phyloP scores from a whole-genome alignment of 305 asterid genomes.

The Solanum aculeatissimum region DNA sequence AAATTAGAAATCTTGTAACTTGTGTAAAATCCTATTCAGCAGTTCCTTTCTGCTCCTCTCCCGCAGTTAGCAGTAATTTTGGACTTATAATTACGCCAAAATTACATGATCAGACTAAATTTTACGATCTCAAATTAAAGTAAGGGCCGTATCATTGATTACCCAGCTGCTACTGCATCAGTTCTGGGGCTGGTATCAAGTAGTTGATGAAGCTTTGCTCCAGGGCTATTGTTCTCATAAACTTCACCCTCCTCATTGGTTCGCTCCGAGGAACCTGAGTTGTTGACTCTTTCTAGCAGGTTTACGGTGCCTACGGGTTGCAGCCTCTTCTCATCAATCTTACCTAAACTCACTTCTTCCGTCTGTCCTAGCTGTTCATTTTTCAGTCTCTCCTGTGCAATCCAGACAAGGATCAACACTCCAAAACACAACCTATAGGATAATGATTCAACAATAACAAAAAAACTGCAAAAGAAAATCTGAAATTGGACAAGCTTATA shows the following conservation, averaged over 20 bases:
- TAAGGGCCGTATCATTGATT: neutral
- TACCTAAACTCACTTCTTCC: slow-evolving; percentile 18
- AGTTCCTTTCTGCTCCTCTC: neutral
- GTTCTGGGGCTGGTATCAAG: slow-evolving; percentile 49
- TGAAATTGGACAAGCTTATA: slow-evolving; percentile 7
- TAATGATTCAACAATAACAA: neutral
- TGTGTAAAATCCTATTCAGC: slow-evolving; percentile 5
- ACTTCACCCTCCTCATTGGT: slow-evolving; percentile 36
- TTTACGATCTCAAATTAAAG: neutral
- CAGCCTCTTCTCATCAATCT: slow-evolving; percentile 27
- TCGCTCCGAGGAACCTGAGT: slow-evolving; percentile 32
- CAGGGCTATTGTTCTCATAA: slow-evolving; percentile 30
- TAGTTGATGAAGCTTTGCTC: slow-evolving; percentile 65
- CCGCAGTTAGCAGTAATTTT: slow-evolving; percentile 45
- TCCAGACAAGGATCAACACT: neutral
- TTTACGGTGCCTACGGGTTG: slow-evolving; percentile 69
- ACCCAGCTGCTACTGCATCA: slow-evolving; percentile 78
- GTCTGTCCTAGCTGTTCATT: slow-evolving; percentile 20
- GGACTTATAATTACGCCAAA: slow-evolving; percentile 61
- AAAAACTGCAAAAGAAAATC: neutral
- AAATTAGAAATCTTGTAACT: neutral
- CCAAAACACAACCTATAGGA: neutral
- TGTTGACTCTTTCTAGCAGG: slow-evolving; percentile 76
- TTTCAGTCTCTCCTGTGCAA: slow-evolving; percentile 57
- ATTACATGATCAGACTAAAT: slow-evolving; percentile 18